Evolutionary conservation across 176 grass and related monocot genomes (phyloP).

Genomic region (Avena atlantica): DNA sequence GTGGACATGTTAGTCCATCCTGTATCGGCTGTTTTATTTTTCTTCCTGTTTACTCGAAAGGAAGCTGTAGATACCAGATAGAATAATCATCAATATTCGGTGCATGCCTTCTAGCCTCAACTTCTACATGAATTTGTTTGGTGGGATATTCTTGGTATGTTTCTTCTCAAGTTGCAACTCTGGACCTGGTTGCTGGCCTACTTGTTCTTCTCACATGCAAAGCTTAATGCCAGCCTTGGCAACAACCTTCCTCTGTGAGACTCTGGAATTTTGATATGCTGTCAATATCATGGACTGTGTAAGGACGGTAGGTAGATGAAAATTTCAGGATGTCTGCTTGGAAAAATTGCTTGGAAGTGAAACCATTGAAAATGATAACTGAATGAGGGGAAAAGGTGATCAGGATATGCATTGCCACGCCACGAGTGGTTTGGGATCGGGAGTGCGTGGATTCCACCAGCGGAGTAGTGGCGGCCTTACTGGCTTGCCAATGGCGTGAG

Average conservation of each 20-base stretch:
- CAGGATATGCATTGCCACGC: slow-evolving; percentile 5
- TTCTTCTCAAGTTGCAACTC: slow-evolving; percentile 5
- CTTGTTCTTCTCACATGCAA: slow-evolving; percentile 11
- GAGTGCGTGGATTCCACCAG: slow-evolving; percentile 54
- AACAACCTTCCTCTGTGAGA: slow-evolving; percentile 21
- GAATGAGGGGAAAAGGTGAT: slow-evolving; percentile 9
- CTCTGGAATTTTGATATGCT: not conserved
- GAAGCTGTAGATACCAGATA: slow-evolving; percentile 66
- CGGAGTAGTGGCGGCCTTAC: slow-evolving; percentile 38
- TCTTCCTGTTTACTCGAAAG: slow-evolving; percentile 50
- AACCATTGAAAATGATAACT: not conserved
- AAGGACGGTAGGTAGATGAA: not conserved
- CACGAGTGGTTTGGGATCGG: slow-evolving; percentile 28
- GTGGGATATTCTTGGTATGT: slow-evolving; percentile 16
- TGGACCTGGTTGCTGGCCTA: slow-evolving; percentile 25
- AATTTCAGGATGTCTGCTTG: no score
- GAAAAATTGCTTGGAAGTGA: not conserved
- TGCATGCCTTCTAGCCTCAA: slow-evolving; percentile 36
- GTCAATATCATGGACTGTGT: not conserved
- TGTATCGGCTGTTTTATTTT: slow-evolving; percentile 56
- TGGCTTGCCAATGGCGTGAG: slow-evolving; percentile 31
- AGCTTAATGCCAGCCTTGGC: slow-evolving; percentile 33
- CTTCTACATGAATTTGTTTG: slow-evolving; percentile 29
- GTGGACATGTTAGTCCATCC: slow-evolving; percentile 47
- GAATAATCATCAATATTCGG: slow-evolving; percentile 59